These are phyloP conservation scores for Colletotrichum sp. DNA, from an alignment of 2,329 filamentous ascomycete genomes.

Conservation along the genomic window DNA sequence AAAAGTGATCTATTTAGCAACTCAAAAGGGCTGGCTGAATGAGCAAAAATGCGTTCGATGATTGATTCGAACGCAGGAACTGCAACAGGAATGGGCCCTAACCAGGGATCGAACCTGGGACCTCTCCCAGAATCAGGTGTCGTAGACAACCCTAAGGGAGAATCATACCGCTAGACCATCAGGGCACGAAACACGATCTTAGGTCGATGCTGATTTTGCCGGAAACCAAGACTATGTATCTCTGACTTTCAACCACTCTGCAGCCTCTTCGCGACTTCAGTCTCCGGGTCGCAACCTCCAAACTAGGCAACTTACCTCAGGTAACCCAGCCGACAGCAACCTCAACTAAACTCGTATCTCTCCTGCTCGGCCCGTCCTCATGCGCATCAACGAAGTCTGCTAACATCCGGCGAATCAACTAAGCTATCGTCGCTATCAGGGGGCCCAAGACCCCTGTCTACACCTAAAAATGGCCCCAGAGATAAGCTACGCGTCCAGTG, in stretches of 20 bases:
- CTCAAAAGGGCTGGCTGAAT: no score
- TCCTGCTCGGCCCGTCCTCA: background rate
- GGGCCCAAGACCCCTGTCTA: slow-evolving; percentile 3
- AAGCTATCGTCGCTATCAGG: background rate
- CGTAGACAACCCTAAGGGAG: slow-evolving; percentile 5
- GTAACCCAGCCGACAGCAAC: background rate
- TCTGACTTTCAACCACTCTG: no score
- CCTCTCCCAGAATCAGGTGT: background rate
- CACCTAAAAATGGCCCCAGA: background rate
- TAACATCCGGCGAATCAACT: background rate
- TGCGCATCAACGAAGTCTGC: background rate
- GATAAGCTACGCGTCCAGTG: slow-evolving; percentile 9
- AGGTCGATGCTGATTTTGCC: background rate
- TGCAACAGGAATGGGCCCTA: background rate
- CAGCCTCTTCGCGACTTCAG: background rate
- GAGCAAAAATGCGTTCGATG: no score
- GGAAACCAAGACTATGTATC: no score
- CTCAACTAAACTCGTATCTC: background rate
- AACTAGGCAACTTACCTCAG: background rate
- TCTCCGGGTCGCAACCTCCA: background rate
- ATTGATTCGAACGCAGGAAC: no score
- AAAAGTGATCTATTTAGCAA: no score
- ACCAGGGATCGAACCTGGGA: slow-evolving; percentile 20
- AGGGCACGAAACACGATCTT: background rate
- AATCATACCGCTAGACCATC: slow-evolving; percentile 21